A percentile compares a stretch with the other conserved stretches of the same genome.
Conservation (phyloP, 768 basidiomycete genomes). For the Suillus alpinus region DNA sequence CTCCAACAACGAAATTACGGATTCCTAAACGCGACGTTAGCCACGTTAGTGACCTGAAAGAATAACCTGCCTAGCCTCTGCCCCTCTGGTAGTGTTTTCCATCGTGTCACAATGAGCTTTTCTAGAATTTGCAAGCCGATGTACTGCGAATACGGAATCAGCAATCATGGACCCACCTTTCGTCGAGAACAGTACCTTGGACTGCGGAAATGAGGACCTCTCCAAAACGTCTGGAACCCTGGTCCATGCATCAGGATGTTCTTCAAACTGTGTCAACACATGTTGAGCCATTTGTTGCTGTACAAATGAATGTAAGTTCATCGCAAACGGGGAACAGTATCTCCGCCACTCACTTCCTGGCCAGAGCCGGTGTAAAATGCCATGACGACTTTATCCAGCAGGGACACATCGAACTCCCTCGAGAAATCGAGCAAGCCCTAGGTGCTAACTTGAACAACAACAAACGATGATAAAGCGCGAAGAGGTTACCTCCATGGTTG, state of each 20-base stretch:
- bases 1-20: constrained; percentile 91
- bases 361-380: constrained; percentile 87
- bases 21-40: constrained; percentile 57
- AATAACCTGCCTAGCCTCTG: constrained; percentile 75
- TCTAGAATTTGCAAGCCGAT: constrained; percentile 97
- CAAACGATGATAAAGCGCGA: constrained; percentile 4
- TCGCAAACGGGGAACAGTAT: constrained; percentile 1
- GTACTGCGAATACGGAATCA: constrained; percentile 52
- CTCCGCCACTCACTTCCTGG: constrained; percentile 56
- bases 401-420: constrained; percentile 86
- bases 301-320: constrained; percentile 10
- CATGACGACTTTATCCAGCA: constrained; percentile 92
- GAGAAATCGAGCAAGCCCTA: constrained; percentile 92
- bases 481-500: constrained; percentile 38
- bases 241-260: constrained; percentile 95
- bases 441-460: constrained; percentile 8
- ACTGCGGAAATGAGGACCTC: constrained; percentile 77
- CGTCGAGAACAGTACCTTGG: constrained; percentile 53
- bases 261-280: constrained; percentile 93
- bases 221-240: constrained; percentile 94
- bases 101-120: constrained; percentile 89
- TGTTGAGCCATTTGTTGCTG: constrained; percentile 96
- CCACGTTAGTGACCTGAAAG: constrained; percentile 4
- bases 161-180: constrained; percentile 3
- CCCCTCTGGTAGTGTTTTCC: constrained; percentile 93